A percentile compares a stretch with the other conserved stretches of the same genome.
These are phyloP conservation scores for Hypomontagnella submonticulosa DNA, from an alignment of 495 filamentous ascomycete species.

Conservation along the genomic window DNA sequence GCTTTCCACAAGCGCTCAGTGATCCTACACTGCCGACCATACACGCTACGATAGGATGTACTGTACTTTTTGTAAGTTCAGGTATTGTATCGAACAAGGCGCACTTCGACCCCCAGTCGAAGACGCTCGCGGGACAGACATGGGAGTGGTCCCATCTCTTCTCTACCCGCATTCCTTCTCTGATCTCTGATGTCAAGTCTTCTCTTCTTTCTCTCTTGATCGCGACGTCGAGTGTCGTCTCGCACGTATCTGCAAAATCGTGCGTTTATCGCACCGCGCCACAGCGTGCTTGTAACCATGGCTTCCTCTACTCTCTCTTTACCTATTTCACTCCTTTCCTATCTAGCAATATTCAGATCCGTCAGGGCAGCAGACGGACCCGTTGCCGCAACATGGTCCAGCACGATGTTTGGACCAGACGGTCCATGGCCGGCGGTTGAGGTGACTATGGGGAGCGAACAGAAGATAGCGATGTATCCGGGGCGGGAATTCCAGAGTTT, in stretches of 20 bases:
- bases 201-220: slow-evolving; percentile 24
- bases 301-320: slow-evolving; percentile 30
- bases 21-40: slow-evolving; percentile 20
- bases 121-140: slow-evolving; percentile 12
- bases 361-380: slow-evolving; percentile 33
- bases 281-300: slow-evolving; percentile 38
- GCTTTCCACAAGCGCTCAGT: slow-evolving; percentile 29
- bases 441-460: slow-evolving; percentile 44
- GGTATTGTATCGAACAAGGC: slow-evolving; percentile 19
- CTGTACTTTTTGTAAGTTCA: slow-evolving; percentile 19
- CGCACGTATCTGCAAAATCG: slow-evolving; percentile 18
- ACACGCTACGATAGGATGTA: slow-evolving; percentile 19
- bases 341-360: slow-evolving; percentile 31
- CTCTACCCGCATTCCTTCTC: slow-evolving; percentile 29
- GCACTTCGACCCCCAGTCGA: slow-evolving; percentile 22
- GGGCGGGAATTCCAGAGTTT: slow-evolving; percentile 47
- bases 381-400: slow-evolving; percentile 44
- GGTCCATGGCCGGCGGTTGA: slow-evolving; percentile 53
- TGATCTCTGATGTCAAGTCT: slow-evolving; percentile 32
- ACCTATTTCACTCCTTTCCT: slow-evolving; percentile 45
- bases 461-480: slow-evolving; percentile 50
- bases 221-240: slow-evolving; percentile 30
- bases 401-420: slow-evolving; percentile 48
- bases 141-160: slow-evolving; percentile 27
- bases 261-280: slow-evolving; percentile 22